Base-by-base conservation (phyloP, 2,329 filamentous ascomycete genomes). In the Fusarium nurragi region DNA sequence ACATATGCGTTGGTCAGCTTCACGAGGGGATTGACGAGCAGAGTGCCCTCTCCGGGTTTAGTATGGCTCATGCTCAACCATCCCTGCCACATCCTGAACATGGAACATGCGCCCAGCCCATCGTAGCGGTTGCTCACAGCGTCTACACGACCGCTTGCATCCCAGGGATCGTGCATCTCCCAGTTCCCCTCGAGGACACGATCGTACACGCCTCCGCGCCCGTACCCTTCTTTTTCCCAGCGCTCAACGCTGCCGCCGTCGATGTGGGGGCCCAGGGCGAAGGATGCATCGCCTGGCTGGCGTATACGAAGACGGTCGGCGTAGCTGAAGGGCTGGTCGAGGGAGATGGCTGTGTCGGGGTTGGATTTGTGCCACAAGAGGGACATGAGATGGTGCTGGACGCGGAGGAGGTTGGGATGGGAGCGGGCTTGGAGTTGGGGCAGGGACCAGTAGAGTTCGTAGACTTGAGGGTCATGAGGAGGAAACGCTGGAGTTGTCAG, bases 11-110 rank as follows among this genome's bases (percentile, higher is more conserved):
- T 95, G 0, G 91, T 87, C 51, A 92, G 85, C 64, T 85, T 84
- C 41, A 95, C 78, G 49, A 96, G 80, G 1, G 94, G 94, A 70
- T 94, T 94, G 3, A 97, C 90, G 39, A 92, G 83, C 49, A 97
- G 77, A 0, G 93, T 95, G 1, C 94, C 94, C 78, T 97, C 89
- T 6, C 83, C 83, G 0, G 92, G 91, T 0, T 83, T 87, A 0
- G 88, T 90, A n/a, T 81, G 79, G 56, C 89, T 93, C 84, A 97
- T 89, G 59, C 86, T 86, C 49, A 97, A 77, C 94, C 94, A 97
- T 18, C 93, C 94, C 77, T 97, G 94, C 76, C 92, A 94, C 84
- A 93, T 90, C 36, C 94, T 86, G 77, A 97, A 93, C 81, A 93
- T 92, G 41, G 85, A 90, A 77, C 92, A 97, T 1, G 91, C 88